These are phyloP conservation scores for Cystofilobasidium capitatum DNA, from an alignment of 768 basidiomycete species.

Conservation along the genomic window DNA sequence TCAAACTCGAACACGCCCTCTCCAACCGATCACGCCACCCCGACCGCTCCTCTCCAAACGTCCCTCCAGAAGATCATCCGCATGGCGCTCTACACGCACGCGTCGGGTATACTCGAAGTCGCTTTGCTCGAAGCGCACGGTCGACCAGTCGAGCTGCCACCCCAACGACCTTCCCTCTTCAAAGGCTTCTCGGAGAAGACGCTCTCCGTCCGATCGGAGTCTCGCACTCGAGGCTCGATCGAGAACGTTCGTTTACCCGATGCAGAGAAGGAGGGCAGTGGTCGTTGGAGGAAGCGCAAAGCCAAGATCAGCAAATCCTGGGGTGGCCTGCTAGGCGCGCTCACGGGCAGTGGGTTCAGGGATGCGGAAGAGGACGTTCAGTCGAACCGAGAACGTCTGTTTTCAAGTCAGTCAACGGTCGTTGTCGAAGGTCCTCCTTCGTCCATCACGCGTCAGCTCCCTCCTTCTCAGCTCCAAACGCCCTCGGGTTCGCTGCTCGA, in stretches of 20 bases:
- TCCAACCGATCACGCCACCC: neutral
- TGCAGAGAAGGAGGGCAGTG: neutral
- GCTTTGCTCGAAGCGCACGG: conserved; percentile 20
- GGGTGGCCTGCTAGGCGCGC: conserved; percentile 12
- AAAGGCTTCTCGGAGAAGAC: neutral
- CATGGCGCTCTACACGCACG: conserved; percentile 22
- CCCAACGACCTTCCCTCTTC: conserved; percentile 3
- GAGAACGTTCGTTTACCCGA: neutral
- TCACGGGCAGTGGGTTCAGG: neutral
- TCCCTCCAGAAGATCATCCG: conserved; percentile 10
- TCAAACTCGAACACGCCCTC: neutral
- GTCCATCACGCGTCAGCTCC: neutral
- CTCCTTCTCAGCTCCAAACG: neutral
- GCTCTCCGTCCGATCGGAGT: neutral
- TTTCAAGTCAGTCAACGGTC: conserved; percentile 6
- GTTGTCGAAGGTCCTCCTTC: conserved; percentile 13
- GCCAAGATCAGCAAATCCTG: conserved; percentile 1
- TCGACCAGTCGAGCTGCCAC: conserved; percentile 1
- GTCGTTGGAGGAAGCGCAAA: neutral
- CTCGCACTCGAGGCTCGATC: neutral
- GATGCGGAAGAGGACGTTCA: no score
- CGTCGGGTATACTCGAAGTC: conserved; percentile 10
- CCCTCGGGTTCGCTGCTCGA: neutral
- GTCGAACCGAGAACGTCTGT: neutral
- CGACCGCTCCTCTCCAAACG: neutral